Base-by-base conservation (phyloP, 2,329 filamentous ascomycete genomes). In the Coniella lustricola region DNA sequence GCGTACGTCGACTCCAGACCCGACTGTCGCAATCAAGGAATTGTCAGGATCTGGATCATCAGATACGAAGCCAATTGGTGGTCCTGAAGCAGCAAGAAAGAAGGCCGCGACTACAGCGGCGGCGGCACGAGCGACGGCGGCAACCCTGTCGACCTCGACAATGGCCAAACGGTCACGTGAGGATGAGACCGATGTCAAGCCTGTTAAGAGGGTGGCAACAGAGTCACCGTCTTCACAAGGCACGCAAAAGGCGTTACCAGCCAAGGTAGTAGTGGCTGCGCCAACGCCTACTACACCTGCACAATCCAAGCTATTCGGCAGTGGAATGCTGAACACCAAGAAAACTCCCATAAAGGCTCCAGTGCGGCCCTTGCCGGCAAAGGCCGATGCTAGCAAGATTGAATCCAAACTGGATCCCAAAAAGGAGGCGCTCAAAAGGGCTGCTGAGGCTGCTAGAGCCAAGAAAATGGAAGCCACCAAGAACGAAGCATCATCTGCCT, bases 181-280 rank as follows among this genome's bases (percentile, higher is more conserved):
- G 40, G 68, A 69, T 16, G 69, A 71, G 48, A 49, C 51, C 3
- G 67, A 69, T 35, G 48, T 56, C 2, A 66, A 68, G 25, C 61
- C 57, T 1, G 48, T 59, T 1, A 72, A 72, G 59, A 71, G 70
- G 53, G 53, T 66, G 16, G 65, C 67, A 0, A 57, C 65, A 8
- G 63, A 66, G 43, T 52, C 55, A 3, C 57, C 58, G 14, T 29
- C 57, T 2, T 56, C 60, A 2, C 52, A 55, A 3, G 46, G 54
- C 18, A 56, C 14, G 32, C 56, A 17, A 14, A 59, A 56, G 33
- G 31, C 42, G 9, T 22, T 32, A 2, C 25, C 49, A 4, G 42
- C 41, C n/a, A 54, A 54, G 33, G 41, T 49, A 14, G 50, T 36
- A n/a, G 40, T 46, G 13, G 16, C 48, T 21, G 36, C 35, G 31